Percentiles rank a stretch among this genome's conserved stretches.
Conservation (phyloP, 1,284 basidiomycete genomes). For the Bondarzewia mesenterica region DNA sequence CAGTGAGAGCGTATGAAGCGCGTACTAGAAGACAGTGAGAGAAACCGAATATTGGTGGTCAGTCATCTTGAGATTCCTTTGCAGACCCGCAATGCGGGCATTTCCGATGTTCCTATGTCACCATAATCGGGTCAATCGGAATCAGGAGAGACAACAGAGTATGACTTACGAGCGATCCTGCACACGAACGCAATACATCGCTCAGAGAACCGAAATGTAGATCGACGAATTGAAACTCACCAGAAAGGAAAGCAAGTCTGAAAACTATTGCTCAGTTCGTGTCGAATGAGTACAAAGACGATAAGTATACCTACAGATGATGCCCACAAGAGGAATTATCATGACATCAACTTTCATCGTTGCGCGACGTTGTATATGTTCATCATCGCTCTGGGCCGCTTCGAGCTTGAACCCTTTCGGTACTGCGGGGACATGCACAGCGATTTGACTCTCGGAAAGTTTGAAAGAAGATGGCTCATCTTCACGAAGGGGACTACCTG, state of each 20-base stretch:
- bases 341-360: constrained; percentile 35
- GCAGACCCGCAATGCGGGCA: constrained; percentile 51
- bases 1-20: background rate
- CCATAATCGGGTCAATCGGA: constrained; percentile 18
- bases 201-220: background rate
- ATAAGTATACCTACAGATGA: constrained; percentile 33
- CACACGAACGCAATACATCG: background rate
- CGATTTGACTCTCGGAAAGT: too few species aligned
- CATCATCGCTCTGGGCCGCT: background rate
- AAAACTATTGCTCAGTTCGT: background rate
- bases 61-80: constrained; percentile 41
- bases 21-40: constrained; percentile 16
- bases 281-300: background rate
- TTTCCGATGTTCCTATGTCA: constrained; percentile 43
- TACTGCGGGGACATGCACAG: background rate
- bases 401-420: too few species aligned
- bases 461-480: background rate
- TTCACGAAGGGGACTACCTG: too few species aligned
- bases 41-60: constrained; percentile 28
- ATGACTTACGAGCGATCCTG: background rate
- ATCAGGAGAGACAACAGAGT: background rate
- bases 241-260: constrained; percentile 13
- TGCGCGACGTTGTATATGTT: background rate
- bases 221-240: constrained; percentile 4
- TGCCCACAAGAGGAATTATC: constrained; percentile 38